Evolutionary conservation across 1,139 yeast genomes (phyloP).

Genomic region (Pichia cactophila): DNA sequence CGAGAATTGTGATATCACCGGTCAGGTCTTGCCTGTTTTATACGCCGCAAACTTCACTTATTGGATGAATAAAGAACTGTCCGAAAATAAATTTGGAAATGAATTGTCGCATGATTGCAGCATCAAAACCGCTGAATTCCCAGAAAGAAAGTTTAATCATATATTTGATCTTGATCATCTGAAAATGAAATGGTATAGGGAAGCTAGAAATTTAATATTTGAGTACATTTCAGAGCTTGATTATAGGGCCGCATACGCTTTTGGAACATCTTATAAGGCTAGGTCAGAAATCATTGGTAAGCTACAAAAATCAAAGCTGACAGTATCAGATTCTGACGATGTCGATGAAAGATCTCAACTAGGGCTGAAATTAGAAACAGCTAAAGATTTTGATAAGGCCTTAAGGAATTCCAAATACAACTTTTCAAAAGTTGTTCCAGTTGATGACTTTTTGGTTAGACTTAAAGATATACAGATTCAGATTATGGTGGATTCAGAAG

Average conservation of each 20-base stretch:
- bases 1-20: conserved; percentile 21
- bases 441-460: conserved; percentile 58
- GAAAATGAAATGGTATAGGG: conserved; percentile 74
- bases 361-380: neutral
- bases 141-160: conserved; percentile 42
- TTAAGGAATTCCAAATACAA: conserved; percentile 40
- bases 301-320: neutral
- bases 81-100: conserved; percentile 16
- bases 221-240: conserved; percentile 59
- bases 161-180: conserved; percentile 70
- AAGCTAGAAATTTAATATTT: conserved; percentile 54
- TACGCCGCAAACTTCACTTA: conserved; percentile 68
- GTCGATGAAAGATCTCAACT: too few relatives aligned
- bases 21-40: conserved; percentile 58
- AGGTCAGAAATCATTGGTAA: conserved; percentile 4
- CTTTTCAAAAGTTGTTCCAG: conserved; percentile 21
- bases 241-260: conserved; percentile 53
- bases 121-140: conserved; percentile 9
- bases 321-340: neutral
- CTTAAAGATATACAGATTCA: conserved; percentile 83
- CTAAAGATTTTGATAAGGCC: conserved; percentile 42
- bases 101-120: conserved; percentile 37
- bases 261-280: conserved; percentile 20
- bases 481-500: conserved; percentile 57
- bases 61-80: conserved; percentile 33